Evolutionary conservation across 1,139 yeast species (phyloP).

Genomic region (Arxiozyma telluris): DNA sequence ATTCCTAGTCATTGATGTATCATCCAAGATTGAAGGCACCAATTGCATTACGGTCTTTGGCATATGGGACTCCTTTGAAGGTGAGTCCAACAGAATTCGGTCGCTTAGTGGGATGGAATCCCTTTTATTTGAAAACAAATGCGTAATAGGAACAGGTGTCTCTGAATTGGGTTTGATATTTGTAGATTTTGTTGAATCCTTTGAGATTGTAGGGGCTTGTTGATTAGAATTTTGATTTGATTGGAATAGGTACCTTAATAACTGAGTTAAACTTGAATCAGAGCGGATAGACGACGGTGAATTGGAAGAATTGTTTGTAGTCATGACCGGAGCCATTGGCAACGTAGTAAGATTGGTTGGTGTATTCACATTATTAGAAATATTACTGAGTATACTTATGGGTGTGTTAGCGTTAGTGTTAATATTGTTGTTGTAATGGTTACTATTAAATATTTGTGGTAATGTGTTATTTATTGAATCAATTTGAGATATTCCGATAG

Average conservation of each 20-base stretch:
- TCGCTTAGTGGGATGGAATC: conserved; percentile 8
- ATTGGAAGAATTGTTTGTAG: background rate
- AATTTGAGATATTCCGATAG: conserved; percentile 2
- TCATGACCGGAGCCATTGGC: background rate
- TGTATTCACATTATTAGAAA: background rate
- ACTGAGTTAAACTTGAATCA: background rate
- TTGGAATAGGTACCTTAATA: conserved; percentile 2
- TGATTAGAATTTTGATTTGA: background rate
- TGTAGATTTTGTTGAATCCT: background rate
- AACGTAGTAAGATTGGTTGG: background rate
- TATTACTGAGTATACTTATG: background rate
- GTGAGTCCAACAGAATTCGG: conserved; percentile 13
- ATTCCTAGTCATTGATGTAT: conserved; percentile 2
- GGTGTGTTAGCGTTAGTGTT: background rate
- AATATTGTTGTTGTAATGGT: background rate
- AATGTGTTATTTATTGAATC: conserved; percentile 3
- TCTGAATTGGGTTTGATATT: background rate
- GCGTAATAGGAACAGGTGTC: conserved; percentile 2
- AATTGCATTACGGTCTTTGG: conserved; percentile 33
- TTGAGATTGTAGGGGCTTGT: background rate
- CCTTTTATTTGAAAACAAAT: background rate
- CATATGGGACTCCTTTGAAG: conserved; percentile 26
- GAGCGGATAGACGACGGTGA: background rate
- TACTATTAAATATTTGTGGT: background rate
- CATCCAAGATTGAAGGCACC: conserved; percentile 19